Evolutionary conservation across 1,284 basidiomycete species (phyloP).

Genomic region (Ustilago nuda): DNA sequence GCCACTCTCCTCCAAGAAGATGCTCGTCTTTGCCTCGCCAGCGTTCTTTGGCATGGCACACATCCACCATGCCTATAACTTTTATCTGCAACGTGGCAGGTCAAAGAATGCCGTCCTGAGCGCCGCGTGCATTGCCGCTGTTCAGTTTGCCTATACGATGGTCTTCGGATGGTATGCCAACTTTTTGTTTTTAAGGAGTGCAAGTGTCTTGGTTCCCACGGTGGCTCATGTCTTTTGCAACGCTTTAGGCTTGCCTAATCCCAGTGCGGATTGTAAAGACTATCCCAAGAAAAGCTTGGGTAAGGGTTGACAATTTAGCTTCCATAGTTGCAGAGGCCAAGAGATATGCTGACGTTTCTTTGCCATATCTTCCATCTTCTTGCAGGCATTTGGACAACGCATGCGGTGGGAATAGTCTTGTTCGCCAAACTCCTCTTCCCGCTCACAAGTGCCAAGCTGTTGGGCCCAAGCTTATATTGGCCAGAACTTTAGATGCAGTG

Average conservation of each 20-base stretch:
- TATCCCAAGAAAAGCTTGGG: conserved; percentile 70
- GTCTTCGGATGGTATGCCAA: conserved; percentile 90
- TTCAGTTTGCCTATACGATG: conserved; percentile 89
- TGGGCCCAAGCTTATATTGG: conserved; percentile 52
- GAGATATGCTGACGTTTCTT: background rate
- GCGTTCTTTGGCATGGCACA: conserved; percentile 92
- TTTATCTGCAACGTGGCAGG: conserved; percentile 74
- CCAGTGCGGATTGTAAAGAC: conserved; percentile 70
- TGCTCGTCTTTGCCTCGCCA: conserved; percentile 82
- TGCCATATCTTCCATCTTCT: background rate
- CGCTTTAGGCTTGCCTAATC: conserved; percentile 84
- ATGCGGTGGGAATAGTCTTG: conserved; percentile 73
- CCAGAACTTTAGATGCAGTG: conserved; percentile 16
- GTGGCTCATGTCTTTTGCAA: conserved; percentile 87
- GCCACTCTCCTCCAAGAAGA: conserved; percentile 73
- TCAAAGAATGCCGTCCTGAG: conserved; percentile 74
- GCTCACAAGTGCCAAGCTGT: conserved; percentile 30
- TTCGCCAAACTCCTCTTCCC: conserved; percentile 70
- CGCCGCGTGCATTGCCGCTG: conserved; percentile 72
- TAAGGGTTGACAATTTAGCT: conserved; percentile 57
- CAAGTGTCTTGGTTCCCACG: conserved; percentile 68
- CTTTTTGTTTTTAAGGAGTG: conserved; percentile 85
- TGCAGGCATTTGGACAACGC: conserved; percentile 72
- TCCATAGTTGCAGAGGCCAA: background rate
- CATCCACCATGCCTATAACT: conserved; percentile 88